phyloP scores from a whole-genome alignment of 2,329 filamentous ascomycete species.

The Fusarium stilboides region DNA sequence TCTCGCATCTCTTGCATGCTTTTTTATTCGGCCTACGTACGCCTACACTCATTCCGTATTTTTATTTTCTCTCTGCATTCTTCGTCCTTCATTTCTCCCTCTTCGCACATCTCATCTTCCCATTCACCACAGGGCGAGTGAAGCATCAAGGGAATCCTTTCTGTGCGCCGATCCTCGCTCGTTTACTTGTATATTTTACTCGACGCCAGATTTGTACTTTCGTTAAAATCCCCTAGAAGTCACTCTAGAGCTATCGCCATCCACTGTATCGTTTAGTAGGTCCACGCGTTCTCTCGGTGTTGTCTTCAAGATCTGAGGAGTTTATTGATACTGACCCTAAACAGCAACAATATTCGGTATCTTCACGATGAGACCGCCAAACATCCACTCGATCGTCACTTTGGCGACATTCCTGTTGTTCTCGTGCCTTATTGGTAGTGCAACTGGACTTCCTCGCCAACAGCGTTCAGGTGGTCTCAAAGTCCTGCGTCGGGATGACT shows the following conservation, averaged over 20 bases:
- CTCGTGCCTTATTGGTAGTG: constrained; percentile 32
- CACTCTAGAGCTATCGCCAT: constrained; percentile 3
- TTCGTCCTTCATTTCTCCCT: constrained; percentile 10
- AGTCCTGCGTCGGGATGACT: constrained; percentile 22
- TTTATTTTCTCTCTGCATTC: constrained; percentile 9
- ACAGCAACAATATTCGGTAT: constrained; percentile 12
- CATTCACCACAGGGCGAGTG: constrained; percentile 15
- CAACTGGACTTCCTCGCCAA: constrained; percentile 17
- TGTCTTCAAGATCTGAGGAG: neutral
- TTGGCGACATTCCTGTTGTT: constrained; percentile 51
- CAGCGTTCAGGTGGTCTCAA: constrained; percentile 3
- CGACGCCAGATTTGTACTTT: constrained; percentile 10
- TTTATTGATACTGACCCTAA: constrained; percentile 9
- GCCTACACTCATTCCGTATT: constrained; percentile 14
- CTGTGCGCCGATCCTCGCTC: constrained; percentile 14
- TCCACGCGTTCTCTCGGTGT: neutral
- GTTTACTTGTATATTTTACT: constrained; percentile 29
- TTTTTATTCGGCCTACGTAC: constrained; percentile 22
- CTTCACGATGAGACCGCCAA: constrained; percentile 57
- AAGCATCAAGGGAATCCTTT: constrained; percentile 15
- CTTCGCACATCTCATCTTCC: constrained; percentile 12
- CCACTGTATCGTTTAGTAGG: constrained; percentile 9
- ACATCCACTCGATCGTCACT: constrained; percentile 52
- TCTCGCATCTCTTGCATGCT: constrained; percentile 27
- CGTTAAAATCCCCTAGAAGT: constrained; percentile 10